Evolutionary conservation across 1,284 basidiomycete species (phyloP), one percentile per base, ranked within the genome.

Genomic region (Quambalaria eucalypti): DNA sequence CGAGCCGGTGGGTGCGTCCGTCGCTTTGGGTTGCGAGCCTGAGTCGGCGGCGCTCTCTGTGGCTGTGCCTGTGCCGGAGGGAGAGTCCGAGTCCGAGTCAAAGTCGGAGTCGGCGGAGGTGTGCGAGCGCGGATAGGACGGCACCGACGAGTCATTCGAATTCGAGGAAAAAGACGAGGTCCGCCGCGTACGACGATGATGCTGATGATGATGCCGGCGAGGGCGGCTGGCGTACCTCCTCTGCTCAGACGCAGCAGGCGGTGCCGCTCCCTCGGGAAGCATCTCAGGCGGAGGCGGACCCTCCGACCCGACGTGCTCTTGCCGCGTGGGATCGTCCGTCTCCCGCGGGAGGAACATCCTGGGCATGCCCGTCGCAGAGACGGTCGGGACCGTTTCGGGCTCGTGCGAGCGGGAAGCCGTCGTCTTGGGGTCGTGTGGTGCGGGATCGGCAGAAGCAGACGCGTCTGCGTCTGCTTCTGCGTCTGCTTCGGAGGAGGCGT

Each of bases 301-400:
- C 16, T 42, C 25, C 2, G 26, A 16, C n/a, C 54, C 30, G 31
- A 16, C 28, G 36, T 25, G n/a, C 12, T 19, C 10, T 16, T 48
- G 28, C 16, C 28, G 28, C 2, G n/a, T 36, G 4, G 55, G 38
- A 14, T 57, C 42, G 28, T 64, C 61, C 14, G 57, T 62, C 38
- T 63, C 59, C 4, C 68, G 54, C 1, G 57, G 59, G 31, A 68
- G 38, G 54, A 69, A 54, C 16, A 39, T 4, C 10, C 66, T 48
- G 0, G 68, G 68, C 62, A 68, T 68, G 2, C 68, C 68, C 2
- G 64, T 65, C 0, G 68, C 64, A 0, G 64, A 66, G n/a, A 60
- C 65, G 14, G 68, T 66, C 0, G 68, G 62, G 1, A 62, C 40
- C 0, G 64, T 61, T 14, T 68, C 61, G 12, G 40, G 49, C 28